Conservation (phyloP, 164 flowering plant genomes). For the Liquidambar formosana region DNA sequence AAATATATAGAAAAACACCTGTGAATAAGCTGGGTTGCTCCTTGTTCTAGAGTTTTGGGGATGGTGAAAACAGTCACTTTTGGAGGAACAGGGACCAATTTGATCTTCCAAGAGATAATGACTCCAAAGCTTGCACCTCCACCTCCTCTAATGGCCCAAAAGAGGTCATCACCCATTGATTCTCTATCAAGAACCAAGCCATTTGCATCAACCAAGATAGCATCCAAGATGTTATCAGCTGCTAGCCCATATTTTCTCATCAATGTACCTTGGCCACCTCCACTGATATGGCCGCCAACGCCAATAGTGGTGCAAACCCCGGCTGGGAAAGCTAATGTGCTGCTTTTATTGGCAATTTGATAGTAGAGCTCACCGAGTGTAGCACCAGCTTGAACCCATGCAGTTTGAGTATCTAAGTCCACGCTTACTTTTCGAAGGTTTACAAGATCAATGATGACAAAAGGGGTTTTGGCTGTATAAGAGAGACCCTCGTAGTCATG, state of each 20-base stretch:
- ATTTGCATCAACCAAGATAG: background rate
- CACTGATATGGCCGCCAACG: conserved; percentile 19
- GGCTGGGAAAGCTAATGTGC: conserved; percentile 27
- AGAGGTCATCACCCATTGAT: conserved; percentile 1
- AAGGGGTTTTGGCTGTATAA: no score
- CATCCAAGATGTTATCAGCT: background rate
- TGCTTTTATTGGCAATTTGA: no score
- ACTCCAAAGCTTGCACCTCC: conserved; percentile 1
- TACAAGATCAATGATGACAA: no score
- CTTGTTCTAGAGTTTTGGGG: background rate
- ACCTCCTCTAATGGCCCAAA: conserved; percentile 5
- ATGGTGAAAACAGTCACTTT: background rate
- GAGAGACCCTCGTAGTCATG: no score
- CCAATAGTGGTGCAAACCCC: conserved; percentile 33
- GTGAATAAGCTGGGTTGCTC: background rate
- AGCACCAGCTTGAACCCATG: no score
- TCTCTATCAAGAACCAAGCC: background rate
- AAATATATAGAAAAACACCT: no score
- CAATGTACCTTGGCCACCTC: conserved; percentile 11
- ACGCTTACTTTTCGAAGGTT: no score
- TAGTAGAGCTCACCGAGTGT: no score
- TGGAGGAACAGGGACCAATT: background rate
- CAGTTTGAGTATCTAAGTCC: no score
- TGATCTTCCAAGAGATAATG: background rate
- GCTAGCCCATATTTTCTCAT: conserved; percentile 8